Evolutionary conservation across 306 rosid genomes (phyloP).

Genomic region (Hippophae tibetana): DNA sequence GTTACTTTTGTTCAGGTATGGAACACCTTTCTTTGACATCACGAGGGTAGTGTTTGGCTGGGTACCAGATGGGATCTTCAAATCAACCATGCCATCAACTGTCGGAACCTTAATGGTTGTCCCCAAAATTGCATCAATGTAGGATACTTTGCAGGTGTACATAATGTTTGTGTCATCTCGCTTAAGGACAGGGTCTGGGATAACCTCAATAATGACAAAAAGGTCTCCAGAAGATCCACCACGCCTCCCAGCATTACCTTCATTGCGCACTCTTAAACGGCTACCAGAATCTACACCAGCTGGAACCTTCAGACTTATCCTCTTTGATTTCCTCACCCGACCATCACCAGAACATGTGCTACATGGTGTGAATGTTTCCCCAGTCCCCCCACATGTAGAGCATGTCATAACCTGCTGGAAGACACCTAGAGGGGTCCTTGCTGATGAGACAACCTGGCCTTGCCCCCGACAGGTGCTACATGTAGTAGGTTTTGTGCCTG

Average conservation of each 20-base stretch:
- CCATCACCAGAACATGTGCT: constrained; percentile 92
- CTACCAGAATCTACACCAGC: constrained; percentile 97
- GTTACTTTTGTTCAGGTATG: constrained; percentile 68
- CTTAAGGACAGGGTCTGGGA: constrained; percentile 81
- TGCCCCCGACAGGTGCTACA: constrained; percentile 96
- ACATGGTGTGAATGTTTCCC: constrained; percentile 87
- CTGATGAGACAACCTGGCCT: constrained; percentile 83
- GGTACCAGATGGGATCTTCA: constrained; percentile 67
- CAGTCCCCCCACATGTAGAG: constrained; percentile 81
- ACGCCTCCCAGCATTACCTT: constrained; percentile 86
- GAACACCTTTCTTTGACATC: constrained; percentile 96
- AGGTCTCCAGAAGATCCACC: constrained; percentile 94
- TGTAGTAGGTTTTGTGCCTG: constrained; percentile 74
- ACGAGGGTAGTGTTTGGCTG: constrained; percentile 93
- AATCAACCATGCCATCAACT: constrained; percentile 76
- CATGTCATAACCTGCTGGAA: constrained; percentile 99
- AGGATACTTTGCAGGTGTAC: constrained; percentile 79
- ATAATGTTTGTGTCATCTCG: constrained; percentile 91
- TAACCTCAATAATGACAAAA: constrained; percentile 79
- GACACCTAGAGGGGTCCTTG: constrained; percentile 92
- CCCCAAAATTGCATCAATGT: constrained; percentile 85
- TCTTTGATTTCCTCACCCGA: constrained; percentile 80
- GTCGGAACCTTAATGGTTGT: constrained; percentile 83
- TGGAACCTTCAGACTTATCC: constrained; percentile 90
- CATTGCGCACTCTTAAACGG: constrained; percentile 89